Base-by-base conservation (phyloP, 2,329 filamentous ascomycete genomes). In the Pseudopithomyces maydicus region DNA sequence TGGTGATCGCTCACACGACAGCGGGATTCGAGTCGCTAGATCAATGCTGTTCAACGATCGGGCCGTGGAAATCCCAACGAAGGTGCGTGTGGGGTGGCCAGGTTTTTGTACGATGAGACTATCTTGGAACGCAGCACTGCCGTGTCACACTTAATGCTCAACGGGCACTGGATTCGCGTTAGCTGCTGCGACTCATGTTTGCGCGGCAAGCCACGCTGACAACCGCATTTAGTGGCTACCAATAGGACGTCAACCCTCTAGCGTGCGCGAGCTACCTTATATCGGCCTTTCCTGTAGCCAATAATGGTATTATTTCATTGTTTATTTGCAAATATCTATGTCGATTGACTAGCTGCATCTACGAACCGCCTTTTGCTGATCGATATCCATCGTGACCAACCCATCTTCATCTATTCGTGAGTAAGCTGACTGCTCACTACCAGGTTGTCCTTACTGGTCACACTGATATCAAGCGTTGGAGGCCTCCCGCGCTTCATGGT, bases 1-100 rank as follows among this genome's bases (percentile, higher is more conserved):
- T 68, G 68, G 73, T 73, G 10, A 15, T 39, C 26, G 22, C 48
- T n/a, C 45, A 41, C 35, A 22, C 35, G 22, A 33, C n/a, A 8
- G 22, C 5, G 32, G 19, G 29, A n/a, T 23, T n/a, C 11, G 8
- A 39, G 39, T 12, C n/a, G 22, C 47, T 38, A 29, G 22, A n/a
- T 19, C 22, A 11, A 50, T 51, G 14, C 20, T 33, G 10, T 26
- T 33, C 26, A 29, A 42, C 12, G 26, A 33, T 35, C 35, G 38
- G 20, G 17, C 6, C 14, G 22, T 29, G 4, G 32, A n/a, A 19
- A 12, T 49, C 12, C 12, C 17, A 19, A 22, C 38, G 19, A 33
- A 19, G 26, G 22, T 15, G 10, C 14, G 39, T 12, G 47, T 29
- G 35, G 47, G 35, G 20, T 11, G 12, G 47, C 35, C 35, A 41